Conservation (phyloP, 495 filamentous ascomycete genomes). For the Penicillium lividum region DNA sequence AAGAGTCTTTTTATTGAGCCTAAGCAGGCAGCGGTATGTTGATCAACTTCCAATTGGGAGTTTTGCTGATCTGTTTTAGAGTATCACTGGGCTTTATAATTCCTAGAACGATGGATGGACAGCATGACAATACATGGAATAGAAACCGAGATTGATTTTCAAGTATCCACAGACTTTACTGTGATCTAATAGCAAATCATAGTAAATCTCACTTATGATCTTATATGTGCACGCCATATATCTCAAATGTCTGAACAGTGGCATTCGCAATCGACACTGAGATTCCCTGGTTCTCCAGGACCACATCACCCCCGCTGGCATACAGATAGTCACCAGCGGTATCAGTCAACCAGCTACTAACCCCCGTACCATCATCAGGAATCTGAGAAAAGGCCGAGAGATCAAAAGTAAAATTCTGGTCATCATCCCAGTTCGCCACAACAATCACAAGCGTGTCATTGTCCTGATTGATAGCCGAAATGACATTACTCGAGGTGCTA, state of each 20-base stretch:
- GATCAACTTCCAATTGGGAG: not conserved
- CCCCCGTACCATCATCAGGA: slow-evolving; percentile 9
- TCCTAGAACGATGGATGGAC: too few relatives aligned
- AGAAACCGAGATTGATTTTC: too few relatives aligned
- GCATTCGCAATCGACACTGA: slow-evolving; percentile 9
- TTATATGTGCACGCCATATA: slow-evolving; percentile 2
- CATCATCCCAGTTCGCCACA: slow-evolving; percentile 17
- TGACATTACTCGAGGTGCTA: slow-evolving; percentile 8
- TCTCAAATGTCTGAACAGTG: slow-evolving; percentile 19
- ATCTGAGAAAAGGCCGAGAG: slow-evolving; percentile 10
- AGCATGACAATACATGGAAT: too few relatives aligned
- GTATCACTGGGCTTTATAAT: too few relatives aligned
- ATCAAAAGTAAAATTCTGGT: slow-evolving; percentile 14
- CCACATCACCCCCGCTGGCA: slow-evolving; percentile 1
- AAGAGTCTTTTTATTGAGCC: slow-evolving; percentile 85
- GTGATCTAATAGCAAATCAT: too few relatives aligned
- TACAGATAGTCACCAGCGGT: slow-evolving; percentile 9
- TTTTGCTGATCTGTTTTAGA: not conserved
- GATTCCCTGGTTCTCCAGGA: slow-evolving; percentile 3
- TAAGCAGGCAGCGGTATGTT: slow-evolving; percentile 67
- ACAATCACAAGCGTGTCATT: slow-evolving; percentile 17
- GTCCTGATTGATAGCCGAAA: slow-evolving; percentile 10
- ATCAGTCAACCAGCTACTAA: slow-evolving; percentile 16
- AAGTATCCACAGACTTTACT: too few relatives aligned
- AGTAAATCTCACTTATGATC: too few relatives aligned